Evolutionary conservation across 1,284 basidiomycete genomes (phyloP).

Genomic region (Phylloboletellus chloephorus): DNA sequence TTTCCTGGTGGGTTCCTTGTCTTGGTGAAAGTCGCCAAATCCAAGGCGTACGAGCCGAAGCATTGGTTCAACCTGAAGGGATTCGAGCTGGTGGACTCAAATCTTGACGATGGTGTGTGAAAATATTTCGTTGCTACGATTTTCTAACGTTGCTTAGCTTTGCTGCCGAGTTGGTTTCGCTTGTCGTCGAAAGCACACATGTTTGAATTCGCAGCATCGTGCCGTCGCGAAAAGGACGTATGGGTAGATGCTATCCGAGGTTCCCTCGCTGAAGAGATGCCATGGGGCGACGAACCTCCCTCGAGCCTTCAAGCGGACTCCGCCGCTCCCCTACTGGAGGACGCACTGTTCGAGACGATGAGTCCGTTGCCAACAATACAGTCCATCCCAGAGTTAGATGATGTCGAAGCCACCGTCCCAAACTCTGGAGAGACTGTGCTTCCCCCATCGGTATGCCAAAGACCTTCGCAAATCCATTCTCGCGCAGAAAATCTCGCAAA

Average conservation of each 20-base stretch:
- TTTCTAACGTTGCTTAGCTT: constrained; percentile 40
- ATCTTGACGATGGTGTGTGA: constrained; percentile 60
- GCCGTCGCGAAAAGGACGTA: constrained; percentile 73
- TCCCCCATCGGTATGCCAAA: constrained; percentile 7
- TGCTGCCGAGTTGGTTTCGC: constrained; percentile 76
- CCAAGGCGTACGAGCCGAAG: constrained; percentile 75
- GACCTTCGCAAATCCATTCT: constrained; percentile 10
- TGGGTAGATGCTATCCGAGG: constrained; percentile 72
- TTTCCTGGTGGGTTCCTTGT: constrained; percentile 83
- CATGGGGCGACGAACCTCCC: constrained; percentile 56
- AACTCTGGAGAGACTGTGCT: constrained; percentile 5
- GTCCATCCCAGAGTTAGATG: constrained; percentile 53
- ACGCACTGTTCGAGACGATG: constrained; percentile 37
- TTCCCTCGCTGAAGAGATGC: constrained; percentile 33
- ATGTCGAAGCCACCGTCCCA: constrained; percentile 22
- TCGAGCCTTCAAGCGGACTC: constrained; percentile 50
- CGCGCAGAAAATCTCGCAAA: constrained; percentile 14
- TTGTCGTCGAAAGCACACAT: constrained; percentile 62
- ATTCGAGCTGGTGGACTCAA: constrained; percentile 67
- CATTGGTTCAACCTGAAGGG: constrained; percentile 80
- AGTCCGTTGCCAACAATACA: constrained; percentile 52
- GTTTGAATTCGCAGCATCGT: constrained; percentile 81
- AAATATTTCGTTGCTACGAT: constrained; percentile 4
- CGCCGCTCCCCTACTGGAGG: constrained; percentile 32
- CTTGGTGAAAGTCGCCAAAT: constrained; percentile 79